Base-by-base conservation (phyloP, 129 eudicot genomes). In the Artemisia annua region DNA sequence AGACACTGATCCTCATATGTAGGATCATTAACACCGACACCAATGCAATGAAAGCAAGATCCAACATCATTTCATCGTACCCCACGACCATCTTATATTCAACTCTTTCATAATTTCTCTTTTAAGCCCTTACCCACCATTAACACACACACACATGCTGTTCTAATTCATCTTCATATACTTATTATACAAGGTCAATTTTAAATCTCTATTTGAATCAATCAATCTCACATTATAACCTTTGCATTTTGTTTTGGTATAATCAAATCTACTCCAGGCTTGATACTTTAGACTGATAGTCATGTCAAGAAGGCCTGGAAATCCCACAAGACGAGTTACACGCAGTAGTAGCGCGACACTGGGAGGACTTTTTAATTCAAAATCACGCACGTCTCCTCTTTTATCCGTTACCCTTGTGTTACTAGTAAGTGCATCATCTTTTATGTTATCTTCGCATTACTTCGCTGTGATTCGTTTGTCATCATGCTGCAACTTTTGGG, bases 361-460 rank as follows among this genome's bases (percentile, higher is more conserved):
- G 14, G 65, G 65, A 24, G 65, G 65, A 24, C 30, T 28, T 5
- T 61, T 61, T 61, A 14, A 28, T 61, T n/a, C n/a, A 14, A 28
- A 61, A 61, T 11, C 48, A 61, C n/a, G 48, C 66, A 2, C 48
- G 32, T 28, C 48, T 28, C 46, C 66, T 61, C 46, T 61, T 7
- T 28, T 61, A 12, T 28, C 48, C 3, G 17, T 28, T 61, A 28
- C 66, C 66, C 5, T 61, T 61, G 43, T 28, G 32, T 30, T 61
- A 14, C 66, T 61, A 28, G 66, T 61, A 61, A 61, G 66, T 15
- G 7, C 66, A 61, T 61, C 30, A 61, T 61, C 66, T 24, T 61
- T 61, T 60, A 3, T 10, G 30, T 26, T 1, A 13, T 12, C 7
- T 35, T 60, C 14, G 13, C 64, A 19, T 10, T 19, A 57, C 32